Evolutionary conservation across 1,284 basidiomycete species (phyloP).

Genomic region (Trametes hirsuta): DNA sequence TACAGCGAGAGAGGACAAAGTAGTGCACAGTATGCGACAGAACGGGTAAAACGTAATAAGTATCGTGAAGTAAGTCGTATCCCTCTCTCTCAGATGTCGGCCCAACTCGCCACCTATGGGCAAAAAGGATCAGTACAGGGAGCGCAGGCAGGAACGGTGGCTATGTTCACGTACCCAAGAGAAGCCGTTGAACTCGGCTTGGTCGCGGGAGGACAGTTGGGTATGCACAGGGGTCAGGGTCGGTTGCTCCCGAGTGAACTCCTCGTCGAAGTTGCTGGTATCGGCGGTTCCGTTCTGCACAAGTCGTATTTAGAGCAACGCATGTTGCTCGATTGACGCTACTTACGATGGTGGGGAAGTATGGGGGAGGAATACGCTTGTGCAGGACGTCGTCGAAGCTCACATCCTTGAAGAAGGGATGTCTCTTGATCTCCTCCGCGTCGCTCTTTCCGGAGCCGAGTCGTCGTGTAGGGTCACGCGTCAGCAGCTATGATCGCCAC

Average conservation of each 20-base stretch:
- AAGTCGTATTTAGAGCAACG: slow-evolving; percentile 21
- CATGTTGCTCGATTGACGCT: background rate
- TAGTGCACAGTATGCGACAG: slow-evolving; percentile 26
- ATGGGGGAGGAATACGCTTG: slow-evolving; percentile 96
- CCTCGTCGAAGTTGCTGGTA: slow-evolving; percentile 93
- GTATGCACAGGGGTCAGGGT: slow-evolving; percentile 98
- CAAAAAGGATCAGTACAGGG: background rate
- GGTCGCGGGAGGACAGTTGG: slow-evolving; percentile 90
- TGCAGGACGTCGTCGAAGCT: slow-evolving; percentile 95
- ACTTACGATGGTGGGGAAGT: slow-evolving; percentile 94
- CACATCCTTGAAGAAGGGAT: slow-evolving; percentile 98
- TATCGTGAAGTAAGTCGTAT: slow-evolving; percentile 27
- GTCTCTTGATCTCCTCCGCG: slow-evolving; percentile 96
- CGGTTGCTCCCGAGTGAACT: slow-evolving; percentile 96
- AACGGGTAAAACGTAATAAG: slow-evolving; percentile 34
- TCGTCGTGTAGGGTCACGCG: slow-evolving; percentile 89
- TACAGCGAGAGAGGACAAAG: slow-evolving; percentile 41
- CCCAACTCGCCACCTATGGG: slow-evolving; percentile 70
- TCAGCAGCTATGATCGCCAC: slow-evolving; percentile 71
- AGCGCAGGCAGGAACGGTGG: background rate
- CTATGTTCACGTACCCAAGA: slow-evolving; percentile 67
- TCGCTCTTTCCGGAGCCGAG: slow-evolving; percentile 95
- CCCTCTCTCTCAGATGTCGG: slow-evolving; percentile 54
- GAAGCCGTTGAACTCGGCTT: slow-evolving; percentile 95
- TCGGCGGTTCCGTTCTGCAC: slow-evolving; percentile 76